Evolutionary conservation across 352 stramenopile genomes (phyloP).

Genomic region (Pythium biforme): DNA sequence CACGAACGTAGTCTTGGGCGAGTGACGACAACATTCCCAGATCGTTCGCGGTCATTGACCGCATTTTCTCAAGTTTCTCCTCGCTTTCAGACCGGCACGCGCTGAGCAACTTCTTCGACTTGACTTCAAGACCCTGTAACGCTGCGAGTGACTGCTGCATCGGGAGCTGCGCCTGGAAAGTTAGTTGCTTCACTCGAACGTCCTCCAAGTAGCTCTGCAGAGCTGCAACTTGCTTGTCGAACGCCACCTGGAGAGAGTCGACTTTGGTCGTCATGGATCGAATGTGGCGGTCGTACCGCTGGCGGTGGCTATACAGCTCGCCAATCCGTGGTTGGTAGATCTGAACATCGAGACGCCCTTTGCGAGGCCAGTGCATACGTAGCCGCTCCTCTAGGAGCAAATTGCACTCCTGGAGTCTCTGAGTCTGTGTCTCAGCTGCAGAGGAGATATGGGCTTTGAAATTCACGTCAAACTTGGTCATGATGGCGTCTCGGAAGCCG

Average conservation of each 20-base stretch:
- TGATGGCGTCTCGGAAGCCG: slow-evolving; percentile 40
- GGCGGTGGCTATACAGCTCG: slow-evolving; percentile 77
- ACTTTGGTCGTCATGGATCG: slow-evolving; percentile 55
- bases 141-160: slow-evolving; percentile 73
- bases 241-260: slow-evolving; percentile 46
- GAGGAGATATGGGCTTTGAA: slow-evolving; percentile 20
- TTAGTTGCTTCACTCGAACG: slow-evolving; percentile 45
- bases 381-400: slow-evolving; percentile 81
- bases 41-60: slow-evolving; percentile 33
- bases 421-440: slow-evolving; percentile 23
- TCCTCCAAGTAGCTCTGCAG: slow-evolving; percentile 36
- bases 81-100: slow-evolving; percentile 39
- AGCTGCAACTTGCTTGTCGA: slow-evolving; percentile 34
- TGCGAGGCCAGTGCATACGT: slow-evolving; percentile 87
- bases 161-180: slow-evolving; percentile 60
- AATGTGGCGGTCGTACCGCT: slow-evolving; percentile 70
- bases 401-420: slow-evolving; percentile 39
- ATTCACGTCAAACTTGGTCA: slow-evolving; percentile 44
- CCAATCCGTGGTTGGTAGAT: slow-evolving; percentile 82
- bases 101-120: slow-evolving; percentile 66
- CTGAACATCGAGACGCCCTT: slow-evolving; percentile 80
- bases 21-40: slow-evolving; percentile 31
- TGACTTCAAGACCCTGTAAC: slow-evolving; percentile 82
- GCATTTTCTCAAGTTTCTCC: slow-evolving; percentile 31
- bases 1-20: slow-evolving; percentile 52